Conservation (phyloP, 2,329 filamentous ascomycete genomes). For the Dryadomyces quercus-mongolicae region DNA sequence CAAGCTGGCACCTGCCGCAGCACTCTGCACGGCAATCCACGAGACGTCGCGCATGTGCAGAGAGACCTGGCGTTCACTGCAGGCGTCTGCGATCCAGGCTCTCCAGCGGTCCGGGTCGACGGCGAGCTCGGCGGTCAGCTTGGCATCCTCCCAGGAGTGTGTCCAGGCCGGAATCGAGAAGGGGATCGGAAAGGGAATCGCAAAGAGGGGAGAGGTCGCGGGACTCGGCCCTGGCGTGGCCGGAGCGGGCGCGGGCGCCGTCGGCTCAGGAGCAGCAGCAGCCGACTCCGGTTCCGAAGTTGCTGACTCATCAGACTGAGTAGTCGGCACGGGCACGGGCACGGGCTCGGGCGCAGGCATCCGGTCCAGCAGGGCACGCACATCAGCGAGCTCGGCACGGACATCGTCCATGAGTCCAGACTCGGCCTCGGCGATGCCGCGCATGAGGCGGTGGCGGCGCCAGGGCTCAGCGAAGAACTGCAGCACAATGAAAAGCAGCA, state of each 20-base stretch:
- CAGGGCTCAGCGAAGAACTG: constrained; percentile 90
- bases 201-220: background rate
- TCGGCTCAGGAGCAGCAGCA: background rate
- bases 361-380: constrained; percentile 17
- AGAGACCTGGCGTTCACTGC: constrained; percentile 51
- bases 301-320: background rate
- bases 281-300: too few relatives aligned
- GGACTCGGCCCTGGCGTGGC: background rate
- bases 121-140: constrained; percentile 21
- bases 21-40: constrained; percentile 55
- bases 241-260: background rate
- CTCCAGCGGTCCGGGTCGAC: constrained; percentile 33
- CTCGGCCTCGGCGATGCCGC: constrained; percentile 70
- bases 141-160: constrained; percentile 27
- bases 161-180: background rate
- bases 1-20: constrained; percentile 44
- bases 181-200: background rate
- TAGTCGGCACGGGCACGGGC: background rate
- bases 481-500: constrained; percentile 74
- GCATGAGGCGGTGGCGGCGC: constrained; percentile 69
- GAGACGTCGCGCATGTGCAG: constrained; percentile 60
- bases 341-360: constrained; percentile 8
- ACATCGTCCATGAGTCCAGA: constrained; percentile 43
- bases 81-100: constrained; percentile 41
- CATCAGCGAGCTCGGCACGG: constrained; percentile 26